Evolutionary conservation across 164 flowering plant genomes (phyloP).

Genomic region (grape (Vitis vinifera)): DNA sequence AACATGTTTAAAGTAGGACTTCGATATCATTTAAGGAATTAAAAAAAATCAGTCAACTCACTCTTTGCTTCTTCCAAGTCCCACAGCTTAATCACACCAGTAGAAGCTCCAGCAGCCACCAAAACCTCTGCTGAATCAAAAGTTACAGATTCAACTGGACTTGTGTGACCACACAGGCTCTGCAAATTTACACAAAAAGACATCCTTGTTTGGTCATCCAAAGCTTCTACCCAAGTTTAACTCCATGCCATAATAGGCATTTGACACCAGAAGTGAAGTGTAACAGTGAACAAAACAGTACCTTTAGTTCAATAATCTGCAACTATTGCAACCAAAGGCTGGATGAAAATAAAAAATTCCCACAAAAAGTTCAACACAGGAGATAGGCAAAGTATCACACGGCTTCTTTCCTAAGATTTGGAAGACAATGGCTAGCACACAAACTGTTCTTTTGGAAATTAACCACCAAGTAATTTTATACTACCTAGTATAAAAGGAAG

Average conservation of each 20-base stretch:
- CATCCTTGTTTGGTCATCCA: not conserved
- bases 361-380: no score
- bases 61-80: slow-evolving; percentile 88
- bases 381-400: no score
- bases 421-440: no score
- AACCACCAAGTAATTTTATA: no score
- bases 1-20: not conserved
- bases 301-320: no score
- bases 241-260: not conserved
- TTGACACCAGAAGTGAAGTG: not conserved
- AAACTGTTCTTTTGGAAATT: no score
- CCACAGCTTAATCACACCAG: slow-evolving; percentile 82
- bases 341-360: no score
- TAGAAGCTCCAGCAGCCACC: slow-evolving; percentile 79
- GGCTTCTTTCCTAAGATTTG: no score
- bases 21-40: slow-evolving; percentile 2
- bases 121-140: slow-evolving; percentile 79
- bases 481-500: no score
- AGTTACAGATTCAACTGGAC: slow-evolving; percentile 72
- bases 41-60: slow-evolving; percentile 35
- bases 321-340: no score
- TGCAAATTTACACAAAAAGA: slow-evolving; percentile 31
- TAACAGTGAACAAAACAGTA: no score
- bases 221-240: not conserved
- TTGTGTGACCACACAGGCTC: slow-evolving; percentile 85